Evolutionary conservation across 1,284 basidiomycete genomes (phyloP), one percentile per base, ranked within the genome.

Genomic region (Omphalotus olearius): DNA sequence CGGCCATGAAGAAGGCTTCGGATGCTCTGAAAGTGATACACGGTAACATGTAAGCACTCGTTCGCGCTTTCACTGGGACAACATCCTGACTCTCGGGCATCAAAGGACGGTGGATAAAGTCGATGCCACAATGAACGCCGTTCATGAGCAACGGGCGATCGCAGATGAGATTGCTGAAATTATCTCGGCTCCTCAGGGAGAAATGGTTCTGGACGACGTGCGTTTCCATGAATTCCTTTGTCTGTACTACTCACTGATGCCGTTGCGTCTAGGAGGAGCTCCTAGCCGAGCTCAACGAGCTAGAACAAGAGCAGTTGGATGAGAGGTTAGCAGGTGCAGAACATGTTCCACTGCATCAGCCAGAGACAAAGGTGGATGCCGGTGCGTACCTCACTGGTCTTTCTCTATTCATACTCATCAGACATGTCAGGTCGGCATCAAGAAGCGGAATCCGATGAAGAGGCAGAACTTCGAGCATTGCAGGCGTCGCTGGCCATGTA

Each of bases 81-180:
- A 33, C 30, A 33, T 33, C 9, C 30, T 33, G 7, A 33, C 30
- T 33, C 13, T 33, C 13, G 7, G 7, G 30, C 38, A 25, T 11
- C 13, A 6, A 59, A 97, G 95, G 68, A 87, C 86, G 59, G 85
- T 97, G 60, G 88, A 91, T 63, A 92, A 91, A 69, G 96, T 99
- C 54, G 97, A 98, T 65, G 73, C 82, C 33, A 93, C 89, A 16
- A 98, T 99, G 93, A 79, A 88, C 58, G 78, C 80, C 53, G 92
- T 99, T 61, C 81, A 88, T 52, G 95, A 97, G 63, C 94, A 98
- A 71, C 89, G 93, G 70, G 92, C 95, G 53, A 76, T 98, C 56
- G 94, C 94, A 51, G 91, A 91, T 68, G 97, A 99, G 73, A 93
- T 99, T 56, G 91, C 91, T 51, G 89, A 94, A n/a, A 85, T 91